Evolutionary conservation across 192 early-diverging fungal genomes (phyloP), one percentile per base, ranked within the genome.

Genomic region (Backusella parvicylindrica): DNA sequence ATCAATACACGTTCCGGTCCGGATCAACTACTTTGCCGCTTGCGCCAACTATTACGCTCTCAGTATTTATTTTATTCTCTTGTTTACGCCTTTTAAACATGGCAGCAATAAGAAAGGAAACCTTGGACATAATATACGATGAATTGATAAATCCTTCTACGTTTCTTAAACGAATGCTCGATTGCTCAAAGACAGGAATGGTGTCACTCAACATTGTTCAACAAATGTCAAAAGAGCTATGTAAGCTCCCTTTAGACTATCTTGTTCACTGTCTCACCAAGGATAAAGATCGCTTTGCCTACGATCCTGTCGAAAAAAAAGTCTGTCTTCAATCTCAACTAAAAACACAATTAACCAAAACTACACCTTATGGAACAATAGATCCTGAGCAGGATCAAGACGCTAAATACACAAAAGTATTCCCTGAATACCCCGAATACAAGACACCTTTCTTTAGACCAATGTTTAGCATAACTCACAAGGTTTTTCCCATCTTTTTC

Each of bases 401-500:
- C 23, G 53, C 8, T 26, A 8, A 60, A 6, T 18, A 1, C 1
- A 60, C 53, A 28, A 60, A 9, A 28, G 23, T 12, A 13, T 60
- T 26, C 53, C 53, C 53, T 23, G 53, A 28, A 26, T 60, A 60
- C 53, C 53, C 53, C 53, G 53, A 28, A 26, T 60, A 60, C 26
- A 28, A 60, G 12, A 60, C 23, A 60, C 53, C 53, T 4, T 60
- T 60, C 26, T 60, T 60, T 12, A 60, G 26, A 60, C 53, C 53
- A 5, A 60, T 60, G 53, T 60, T 60, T 28, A 60, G 53, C 23
- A 13, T 28, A 13, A 21, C 53, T 6, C 9, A 60, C 9, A 60
- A 60, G 53, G 26, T 60, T 26, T 60, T 60, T 60, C 53, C 53
- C 53, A 60, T 60, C 53, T 60, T 60, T 60, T 60, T 60, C 26